phyloP scores from a whole-genome alignment of 2,329 filamentous ascomycete genomes.

The Fusarium sacchari region DNA sequence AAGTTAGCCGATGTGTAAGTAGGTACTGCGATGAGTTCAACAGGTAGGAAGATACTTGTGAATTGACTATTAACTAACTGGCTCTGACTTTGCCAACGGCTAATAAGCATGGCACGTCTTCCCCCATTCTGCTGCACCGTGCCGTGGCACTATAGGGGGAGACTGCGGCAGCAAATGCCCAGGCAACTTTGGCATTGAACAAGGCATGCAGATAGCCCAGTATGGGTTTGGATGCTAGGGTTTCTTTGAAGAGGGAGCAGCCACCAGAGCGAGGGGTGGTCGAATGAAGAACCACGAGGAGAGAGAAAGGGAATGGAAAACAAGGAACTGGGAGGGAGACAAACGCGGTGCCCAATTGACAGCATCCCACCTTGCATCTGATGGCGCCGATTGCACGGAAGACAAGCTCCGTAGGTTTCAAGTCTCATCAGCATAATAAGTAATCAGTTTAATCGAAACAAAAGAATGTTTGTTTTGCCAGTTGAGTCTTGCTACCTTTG shows the following conservation, averaged over 20 bases:
- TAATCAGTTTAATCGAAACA: slow-evolving; percentile 13
- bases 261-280: background rate
- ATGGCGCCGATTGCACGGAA: slow-evolving; percentile 21
- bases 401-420: slow-evolving; percentile 21
- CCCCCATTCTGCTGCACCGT: slow-evolving; percentile 7
- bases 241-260: background rate
- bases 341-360: slow-evolving; percentile 11
- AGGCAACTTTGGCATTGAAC: slow-evolving; percentile 11
- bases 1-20: background rate
- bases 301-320: slow-evolving; percentile 19
- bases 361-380: slow-evolving; percentile 11
- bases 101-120: slow-evolving; percentile 13
- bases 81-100: slow-evolving; percentile 12
- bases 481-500: background rate
- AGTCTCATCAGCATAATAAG: background rate
- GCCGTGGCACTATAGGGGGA: slow-evolving; percentile 10
- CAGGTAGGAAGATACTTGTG: background rate
- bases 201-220: slow-evolving; percentile 13
- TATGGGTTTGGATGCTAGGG: slow-evolving; percentile 15
- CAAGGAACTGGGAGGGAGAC: slow-evolving; percentile 23
- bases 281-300: slow-evolving; percentile 3
- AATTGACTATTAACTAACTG: background rate
- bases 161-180: slow-evolving; percentile 4
- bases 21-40: background rate
- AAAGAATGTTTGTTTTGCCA: slow-evolving; percentile 6